Evolutionary conservation across 495 filamentous ascomycete species (phyloP).

Genomic region (Bombardia bombarda): DNA sequence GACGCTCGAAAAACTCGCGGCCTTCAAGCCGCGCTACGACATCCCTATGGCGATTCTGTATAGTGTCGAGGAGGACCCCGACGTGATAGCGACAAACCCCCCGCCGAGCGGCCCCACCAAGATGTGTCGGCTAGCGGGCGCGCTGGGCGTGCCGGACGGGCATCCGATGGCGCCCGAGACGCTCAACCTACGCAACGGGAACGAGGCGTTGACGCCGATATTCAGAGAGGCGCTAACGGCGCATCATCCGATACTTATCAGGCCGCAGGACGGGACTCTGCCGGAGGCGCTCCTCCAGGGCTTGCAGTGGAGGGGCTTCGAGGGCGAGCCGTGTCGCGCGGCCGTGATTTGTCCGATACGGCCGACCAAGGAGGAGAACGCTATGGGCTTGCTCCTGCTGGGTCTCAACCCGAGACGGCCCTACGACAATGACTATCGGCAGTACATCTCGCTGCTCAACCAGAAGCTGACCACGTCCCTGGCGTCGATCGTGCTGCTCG

Average conservation of each 20-base stretch:
- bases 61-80: conserved; percentile 38
- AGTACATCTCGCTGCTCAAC: conserved; percentile 53
- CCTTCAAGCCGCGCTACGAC: conserved; percentile 35
- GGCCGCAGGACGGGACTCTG: conserved; percentile 45
- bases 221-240: conserved; percentile 50
- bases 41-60: conserved; percentile 54
- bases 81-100: conserved; percentile 28
- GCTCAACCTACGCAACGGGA: conserved; percentile 42
- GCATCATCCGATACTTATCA: conserved; percentile 45
- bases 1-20: conserved; percentile 19
- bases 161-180: conserved; percentile 43
- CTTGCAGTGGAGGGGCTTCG: conserved; percentile 51
- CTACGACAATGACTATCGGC: conserved; percentile 59
- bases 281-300: conserved; percentile 43
- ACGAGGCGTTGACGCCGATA: conserved; percentile 42
- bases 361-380: conserved; percentile 46
- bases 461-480: conserved; percentile 56
- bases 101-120: conserved; percentile 29
- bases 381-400: conserved; percentile 51
- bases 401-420: conserved; percentile 56
- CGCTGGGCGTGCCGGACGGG: conserved; percentile 49
- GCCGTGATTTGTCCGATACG: conserved; percentile 56
- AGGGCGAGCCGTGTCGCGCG: conserved; percentile 44
- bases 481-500: conserved; percentile 56
- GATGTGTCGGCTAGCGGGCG: conserved; percentile 46